Evolutionary conservation across 371 early-diverging fungal genomes (phyloP).

Genomic region (Parasitella parasitica): DNA sequence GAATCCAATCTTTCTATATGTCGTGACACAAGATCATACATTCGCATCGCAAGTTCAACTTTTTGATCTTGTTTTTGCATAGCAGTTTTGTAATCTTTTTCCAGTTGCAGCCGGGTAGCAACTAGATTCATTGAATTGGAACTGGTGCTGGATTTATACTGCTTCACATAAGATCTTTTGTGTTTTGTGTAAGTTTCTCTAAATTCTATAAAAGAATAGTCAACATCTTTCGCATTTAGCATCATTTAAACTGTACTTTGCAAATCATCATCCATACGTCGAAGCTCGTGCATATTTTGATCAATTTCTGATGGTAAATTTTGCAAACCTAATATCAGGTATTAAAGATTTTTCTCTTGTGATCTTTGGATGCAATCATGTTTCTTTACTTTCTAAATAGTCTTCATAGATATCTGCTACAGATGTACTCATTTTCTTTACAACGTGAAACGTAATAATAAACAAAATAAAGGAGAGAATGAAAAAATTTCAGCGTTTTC

Average conservation of each 20-base stretch:
- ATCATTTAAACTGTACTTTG: constrained; percentile 20
- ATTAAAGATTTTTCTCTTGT: background rate
- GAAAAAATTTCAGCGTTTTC: background rate
- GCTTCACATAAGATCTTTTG: constrained; percentile 18
- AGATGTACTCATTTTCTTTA: constrained; percentile 24
- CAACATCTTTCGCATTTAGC: background rate
- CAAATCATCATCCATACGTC: constrained; percentile 39
- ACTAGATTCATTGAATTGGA: constrained; percentile 1
- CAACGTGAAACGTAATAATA: background rate
- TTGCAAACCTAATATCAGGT: constrained; percentile 24
- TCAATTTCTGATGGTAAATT: constrained; percentile 40
- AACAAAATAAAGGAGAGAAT: background rate
- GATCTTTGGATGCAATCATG: background rate
- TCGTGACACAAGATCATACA: constrained; percentile 38
- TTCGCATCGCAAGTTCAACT: constrained; percentile 34
- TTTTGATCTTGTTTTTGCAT: constrained; percentile 40
- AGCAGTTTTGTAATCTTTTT: constrained; percentile 33
- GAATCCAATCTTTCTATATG: constrained; percentile 38
- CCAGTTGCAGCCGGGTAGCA: constrained; percentile 17
- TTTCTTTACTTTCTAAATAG: constrained; percentile 34
- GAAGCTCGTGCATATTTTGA: constrained; percentile 41
- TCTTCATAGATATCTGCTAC: constrained; percentile 38
- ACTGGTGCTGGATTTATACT: constrained; percentile 1
- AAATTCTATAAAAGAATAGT: background rate
- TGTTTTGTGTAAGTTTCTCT: constrained; percentile 29